These are phyloP conservation scores for Naganishia sp. DNA, from an alignment of 1,284 basidiomycete genomes.

Conservation along the genomic window DNA sequence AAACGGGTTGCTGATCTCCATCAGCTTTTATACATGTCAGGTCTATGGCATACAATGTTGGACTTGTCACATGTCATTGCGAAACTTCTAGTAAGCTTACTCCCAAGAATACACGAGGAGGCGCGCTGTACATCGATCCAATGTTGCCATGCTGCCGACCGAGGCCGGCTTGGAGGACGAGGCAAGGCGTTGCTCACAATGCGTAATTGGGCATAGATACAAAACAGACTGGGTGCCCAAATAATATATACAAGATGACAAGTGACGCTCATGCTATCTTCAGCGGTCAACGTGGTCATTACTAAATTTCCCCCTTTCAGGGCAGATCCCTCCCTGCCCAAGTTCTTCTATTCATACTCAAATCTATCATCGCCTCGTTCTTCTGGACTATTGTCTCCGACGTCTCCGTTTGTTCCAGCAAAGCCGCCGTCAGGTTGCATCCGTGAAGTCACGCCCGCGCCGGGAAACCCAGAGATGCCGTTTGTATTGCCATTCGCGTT, in stretches of 20 bases:
- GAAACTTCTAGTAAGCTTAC: too few species aligned
- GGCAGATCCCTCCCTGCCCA: not conserved
- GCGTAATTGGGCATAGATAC: not conserved
- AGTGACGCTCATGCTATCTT: not conserved
- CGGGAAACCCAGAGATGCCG: conserved; percentile 14
- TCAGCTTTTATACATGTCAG: too few species aligned
- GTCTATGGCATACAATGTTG: too few species aligned
- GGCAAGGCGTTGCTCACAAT: not conserved
- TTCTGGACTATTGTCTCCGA: conserved; percentile 21
- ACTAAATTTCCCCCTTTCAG: not conserved
- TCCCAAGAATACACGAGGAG: too few species aligned
- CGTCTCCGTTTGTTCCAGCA: conserved; percentile 12
- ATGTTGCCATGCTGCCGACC: too few species aligned
- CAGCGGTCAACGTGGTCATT: too few species aligned
- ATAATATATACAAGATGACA: conserved; percentile 1
- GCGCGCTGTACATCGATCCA: too few species aligned
- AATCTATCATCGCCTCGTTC: conserved; percentile 25
- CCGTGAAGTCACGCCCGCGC: conserved; percentile 12
- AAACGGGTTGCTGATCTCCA: too few species aligned
- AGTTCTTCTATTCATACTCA: conserved; percentile 12
- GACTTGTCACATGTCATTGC: too few species aligned
- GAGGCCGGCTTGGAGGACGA: too few species aligned
- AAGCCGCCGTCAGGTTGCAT: conserved; percentile 25
- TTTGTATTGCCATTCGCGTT: conserved; percentile 17
- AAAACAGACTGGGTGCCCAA: not conserved